Conservation (phyloP, 2,329 filamentous ascomycete genomes). For the Passalora sequoiae region DNA sequence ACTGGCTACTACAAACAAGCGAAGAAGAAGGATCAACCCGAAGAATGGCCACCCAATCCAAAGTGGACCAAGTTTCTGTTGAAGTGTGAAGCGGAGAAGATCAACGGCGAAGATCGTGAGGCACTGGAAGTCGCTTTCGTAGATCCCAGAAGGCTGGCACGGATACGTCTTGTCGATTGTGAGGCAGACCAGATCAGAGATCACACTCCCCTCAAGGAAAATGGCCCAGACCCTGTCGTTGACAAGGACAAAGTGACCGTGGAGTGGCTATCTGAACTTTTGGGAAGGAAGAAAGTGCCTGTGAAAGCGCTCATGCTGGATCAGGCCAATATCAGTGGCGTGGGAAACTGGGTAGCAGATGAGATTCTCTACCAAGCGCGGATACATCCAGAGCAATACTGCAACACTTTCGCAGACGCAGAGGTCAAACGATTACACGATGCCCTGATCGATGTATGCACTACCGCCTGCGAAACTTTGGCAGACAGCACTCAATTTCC, state of each 20-base stretch:
- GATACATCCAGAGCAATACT: constrained; percentile 89
- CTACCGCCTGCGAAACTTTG: constrained; percentile 69
- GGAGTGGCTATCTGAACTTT: constrained; percentile 65
- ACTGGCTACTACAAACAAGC: constrained; percentile 73
- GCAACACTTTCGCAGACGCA: constrained; percentile 67
- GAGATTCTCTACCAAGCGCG: constrained; percentile 86
- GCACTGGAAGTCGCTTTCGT: constrained; percentile 71
- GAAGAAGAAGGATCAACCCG: constrained; percentile 46
- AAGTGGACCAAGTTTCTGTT: constrained; percentile 84
- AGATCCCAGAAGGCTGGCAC: constrained; percentile 71
- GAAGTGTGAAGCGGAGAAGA: constrained; percentile 43
- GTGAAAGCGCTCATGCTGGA: constrained; percentile 86
- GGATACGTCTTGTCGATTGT: constrained; percentile 78
- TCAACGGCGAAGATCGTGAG: constrained; percentile 27
- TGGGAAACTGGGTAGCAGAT: constrained; percentile 97
- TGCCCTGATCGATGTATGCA: constrained; percentile 71
- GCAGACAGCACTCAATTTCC: constrained; percentile 83
- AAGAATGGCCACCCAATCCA: constrained; percentile 77
- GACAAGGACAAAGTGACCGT: constrained; percentile 73
- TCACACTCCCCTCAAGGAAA: constrained; percentile 75
- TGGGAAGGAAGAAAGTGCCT: constrained; percentile 73
- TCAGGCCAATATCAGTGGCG: constrained; percentile 81
- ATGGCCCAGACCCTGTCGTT: constrained; percentile 86
- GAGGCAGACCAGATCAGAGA: constrained; percentile 69
- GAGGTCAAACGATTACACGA: constrained; percentile 69